Evolutionary conservation across 1,284 basidiomycete species (phyloP), one percentile per base, ranked within the genome.

Genomic region (Malassezia sympodialis): DNA sequence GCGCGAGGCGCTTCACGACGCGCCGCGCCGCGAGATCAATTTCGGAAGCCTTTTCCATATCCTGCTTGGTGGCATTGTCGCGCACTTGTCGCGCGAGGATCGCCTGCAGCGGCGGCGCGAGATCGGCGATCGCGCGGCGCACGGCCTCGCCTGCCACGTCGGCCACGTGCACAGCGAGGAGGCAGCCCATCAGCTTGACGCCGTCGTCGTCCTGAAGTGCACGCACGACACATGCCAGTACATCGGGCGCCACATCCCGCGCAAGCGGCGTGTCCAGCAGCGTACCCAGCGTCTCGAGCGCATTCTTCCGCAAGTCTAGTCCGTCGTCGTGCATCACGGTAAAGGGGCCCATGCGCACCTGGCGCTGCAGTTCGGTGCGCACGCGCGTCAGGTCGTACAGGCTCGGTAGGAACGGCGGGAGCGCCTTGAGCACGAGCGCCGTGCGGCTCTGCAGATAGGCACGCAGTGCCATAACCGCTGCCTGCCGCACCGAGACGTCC

Each of bases 271-370:
- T 93, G 67, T 94, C 90, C 51, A 96, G 82, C 59, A 96, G 77
- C 15, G 91, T 96, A 74, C 93, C 93, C 80, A 98, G 88, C 4
- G 91, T 93, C 77, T 98, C 93, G 76, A 88, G 96, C 2, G 93
- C 93, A 0, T 88, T 91, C 80, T 78, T 75, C 73, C 80, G 84
- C n/a, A 88, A 82, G 62, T 94, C 90, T 10, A 94, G 79, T 48
- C 90, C 90, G 64, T 93, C 89, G 67, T 94, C 90, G 31, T 90
- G 87, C 72, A 86, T 88, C 76, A 93, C 89, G 50, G 87, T 90
- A 85, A 90, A 99, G 0, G 94, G 94, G 14, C 94, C 94, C 94
- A 98, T 96, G 70, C 88, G 85, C 8, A 98, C 90, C 6, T 86
- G 88, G 34, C 70, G 65, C 51, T 71, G 51, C 23, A 73, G 56